A percentile compares a stretch with the other conserved stretches of the same genome.
Conservation (phyloP, 2,329 filamentous ascomycete genomes). For the Knufia petricola region DNA sequence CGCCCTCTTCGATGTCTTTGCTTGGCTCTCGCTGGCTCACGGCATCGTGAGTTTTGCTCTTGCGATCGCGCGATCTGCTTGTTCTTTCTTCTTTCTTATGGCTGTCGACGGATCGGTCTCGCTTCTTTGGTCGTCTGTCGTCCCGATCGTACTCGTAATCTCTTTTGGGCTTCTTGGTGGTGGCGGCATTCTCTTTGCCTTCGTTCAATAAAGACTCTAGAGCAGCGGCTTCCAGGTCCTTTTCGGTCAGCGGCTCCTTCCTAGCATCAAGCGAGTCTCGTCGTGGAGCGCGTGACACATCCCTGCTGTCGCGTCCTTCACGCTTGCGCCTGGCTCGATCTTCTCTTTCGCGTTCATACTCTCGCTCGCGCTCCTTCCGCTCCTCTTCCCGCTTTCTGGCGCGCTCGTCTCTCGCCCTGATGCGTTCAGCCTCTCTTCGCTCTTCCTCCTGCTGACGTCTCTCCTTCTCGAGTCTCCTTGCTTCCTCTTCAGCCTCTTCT, state of each 20-base stretch:
- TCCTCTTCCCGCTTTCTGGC: slow-evolving; percentile 38
- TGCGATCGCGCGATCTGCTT: slow-evolving; percentile 20
- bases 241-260: slow-evolving; percentile 39
- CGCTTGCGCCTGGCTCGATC: slow-evolving; percentile 23
- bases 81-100: slow-evolving; percentile 15
- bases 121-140: slow-evolving; percentile 22
- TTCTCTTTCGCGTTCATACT: slow-evolving; percentile 27
- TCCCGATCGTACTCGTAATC: slow-evolving; percentile 43
- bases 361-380: slow-evolving; percentile 30
- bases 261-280: slow-evolving; percentile 28
- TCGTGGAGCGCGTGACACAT: slow-evolving; percentile 11
- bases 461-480: slow-evolving; percentile 40
- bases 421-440: slow-evolving; percentile 43
- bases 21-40: slow-evolving; percentile 7
- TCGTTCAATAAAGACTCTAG: slow-evolving; percentile 46
- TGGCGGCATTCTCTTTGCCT: slow-evolving; percentile 45
- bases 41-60: slow-evolving; percentile 11
- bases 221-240: slow-evolving; percentile 47
- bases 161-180: slow-evolving; percentile 41
- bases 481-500: slow-evolving; percentile 36
- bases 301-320: slow-evolving; percentile 27
- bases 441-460: slow-evolving; percentile 45
- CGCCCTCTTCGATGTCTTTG: slow-evolving; percentile 21
- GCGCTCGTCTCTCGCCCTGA: slow-evolving; percentile 41
- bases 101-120: slow-evolving; percentile 22